A percentile compares a stretch with the other conserved stretches of the same genome.
Conservation (phyloP, 2,329 filamentous ascomycete genomes). For the Colletotrichum abscissum region DNA sequence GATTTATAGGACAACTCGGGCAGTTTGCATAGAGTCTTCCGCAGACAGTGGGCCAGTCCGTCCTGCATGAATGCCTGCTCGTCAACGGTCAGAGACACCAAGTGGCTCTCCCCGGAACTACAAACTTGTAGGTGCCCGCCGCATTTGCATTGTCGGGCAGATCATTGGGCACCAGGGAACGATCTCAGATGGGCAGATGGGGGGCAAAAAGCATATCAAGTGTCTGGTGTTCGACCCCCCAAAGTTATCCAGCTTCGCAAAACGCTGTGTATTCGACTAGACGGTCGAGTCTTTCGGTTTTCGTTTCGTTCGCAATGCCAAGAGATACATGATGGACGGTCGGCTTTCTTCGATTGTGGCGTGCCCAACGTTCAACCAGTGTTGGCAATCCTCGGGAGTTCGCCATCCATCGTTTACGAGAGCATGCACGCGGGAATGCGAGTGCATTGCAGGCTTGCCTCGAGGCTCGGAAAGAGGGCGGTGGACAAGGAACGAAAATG, state of each 20-base stretch:
- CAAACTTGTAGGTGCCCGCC: neutral
- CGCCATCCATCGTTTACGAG: neutral
- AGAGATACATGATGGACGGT: neutral
- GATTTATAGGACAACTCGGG: neutral
- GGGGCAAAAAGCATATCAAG: neutral
- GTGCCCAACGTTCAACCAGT: neutral
- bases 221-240: neutral
- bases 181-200: neutral
- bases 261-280: neutral
- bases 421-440: neutral
- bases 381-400: neutral
- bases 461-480: neutral
- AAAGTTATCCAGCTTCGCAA: neutral
- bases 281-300: neutral
- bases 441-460: neutral
- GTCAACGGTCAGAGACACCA: neutral
- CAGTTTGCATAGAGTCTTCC: neutral
- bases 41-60: neutral
- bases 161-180: neutral
- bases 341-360: neutral
- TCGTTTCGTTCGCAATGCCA: neutral
- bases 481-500: neutral
- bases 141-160: neutral
- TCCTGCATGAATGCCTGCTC: neutral
- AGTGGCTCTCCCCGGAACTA: neutral